Conservation (phyloP, 2,329 filamentous ascomycete genomes). For the Apiospora pterosperma region DNA sequence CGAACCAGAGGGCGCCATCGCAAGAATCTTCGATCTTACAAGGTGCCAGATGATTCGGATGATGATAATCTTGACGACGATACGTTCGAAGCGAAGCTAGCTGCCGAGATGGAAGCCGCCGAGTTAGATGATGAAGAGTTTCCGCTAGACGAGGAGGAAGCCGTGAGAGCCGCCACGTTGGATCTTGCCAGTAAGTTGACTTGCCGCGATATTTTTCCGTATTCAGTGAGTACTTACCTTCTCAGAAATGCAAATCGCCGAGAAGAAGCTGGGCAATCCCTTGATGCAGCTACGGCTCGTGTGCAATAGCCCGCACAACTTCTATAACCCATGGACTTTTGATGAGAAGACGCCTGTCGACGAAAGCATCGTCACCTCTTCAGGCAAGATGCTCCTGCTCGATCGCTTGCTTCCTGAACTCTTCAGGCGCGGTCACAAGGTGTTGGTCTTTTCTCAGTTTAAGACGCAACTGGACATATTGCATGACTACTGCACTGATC, state of each 20-base stretch:
- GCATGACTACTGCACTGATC: conserved; percentile 76
- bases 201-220: conserved; percentile 11
- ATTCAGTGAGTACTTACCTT: neutral
- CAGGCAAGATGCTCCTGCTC: conserved; percentile 92
- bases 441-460: conserved; percentile 96
- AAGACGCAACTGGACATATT: conserved; percentile 90
- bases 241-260: conserved; percentile 75
- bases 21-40: conserved; percentile 44
- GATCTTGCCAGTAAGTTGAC: conserved; percentile 68
- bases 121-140: conserved; percentile 32
- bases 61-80: conserved; percentile 70
- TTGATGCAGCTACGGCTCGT: conserved; percentile 99
- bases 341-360: conserved; percentile 62
- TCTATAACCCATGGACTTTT: conserved; percentile 83
- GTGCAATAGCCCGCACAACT: conserved; percentile 97
- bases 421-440: conserved; percentile 75
- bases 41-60: conserved; percentile 56
- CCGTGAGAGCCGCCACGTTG: conserved; percentile 63
- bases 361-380: conserved; percentile 78
- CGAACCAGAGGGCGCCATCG: conserved; percentile 46
- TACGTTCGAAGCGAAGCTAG: conserved; percentile 77
- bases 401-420: conserved; percentile 79
- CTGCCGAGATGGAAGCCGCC: conserved; percentile 52
- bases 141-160: conserved; percentile 52
- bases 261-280: conserved; percentile 97